These are phyloP conservation scores for Trichoderma orchidacearum DNA, from an alignment of 495 filamentous ascomycete species.

Conservation along the genomic window DNA sequence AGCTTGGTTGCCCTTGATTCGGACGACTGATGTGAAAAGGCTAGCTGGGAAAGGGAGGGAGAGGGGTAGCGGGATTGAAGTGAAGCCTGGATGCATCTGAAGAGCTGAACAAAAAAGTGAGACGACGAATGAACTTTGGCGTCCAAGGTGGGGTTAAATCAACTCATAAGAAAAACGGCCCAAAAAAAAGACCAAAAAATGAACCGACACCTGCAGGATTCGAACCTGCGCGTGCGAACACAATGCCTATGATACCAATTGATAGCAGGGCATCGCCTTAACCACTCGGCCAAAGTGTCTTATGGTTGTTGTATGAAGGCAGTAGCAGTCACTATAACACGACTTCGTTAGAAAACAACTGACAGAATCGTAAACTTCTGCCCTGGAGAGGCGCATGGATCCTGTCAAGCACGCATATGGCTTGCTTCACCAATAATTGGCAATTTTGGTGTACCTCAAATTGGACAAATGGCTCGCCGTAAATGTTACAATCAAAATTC, in stretches of 20 bases:
- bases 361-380: neutral
- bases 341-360: too few species aligned
- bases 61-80: neutral
- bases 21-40: neutral
- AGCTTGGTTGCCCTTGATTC: neutral
- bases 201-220: slow-evolving; percentile 12
- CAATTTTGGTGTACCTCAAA: too few species aligned
- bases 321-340: neutral
- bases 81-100: neutral
- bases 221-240: slow-evolving; percentile 9
- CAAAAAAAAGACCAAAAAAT: neutral
- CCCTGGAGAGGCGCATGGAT: too few species aligned
- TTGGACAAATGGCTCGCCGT: too few species aligned
- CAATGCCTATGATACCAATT: slow-evolving; percentile 1
- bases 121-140: too few species aligned
- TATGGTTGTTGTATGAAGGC: neutral
- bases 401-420: too few species aligned
- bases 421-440: too few species aligned
- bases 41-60: neutral
- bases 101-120: neutral
- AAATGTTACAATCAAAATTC: too few species aligned
- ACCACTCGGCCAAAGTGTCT: slow-evolving; percentile 1
- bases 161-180: neutral
- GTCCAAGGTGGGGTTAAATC: neutral
- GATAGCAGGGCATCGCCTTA: slow-evolving; percentile 1